Conservation (phyloP, 768 basidiomycete genomes). For the Pulveroboletus sp. region DNA sequence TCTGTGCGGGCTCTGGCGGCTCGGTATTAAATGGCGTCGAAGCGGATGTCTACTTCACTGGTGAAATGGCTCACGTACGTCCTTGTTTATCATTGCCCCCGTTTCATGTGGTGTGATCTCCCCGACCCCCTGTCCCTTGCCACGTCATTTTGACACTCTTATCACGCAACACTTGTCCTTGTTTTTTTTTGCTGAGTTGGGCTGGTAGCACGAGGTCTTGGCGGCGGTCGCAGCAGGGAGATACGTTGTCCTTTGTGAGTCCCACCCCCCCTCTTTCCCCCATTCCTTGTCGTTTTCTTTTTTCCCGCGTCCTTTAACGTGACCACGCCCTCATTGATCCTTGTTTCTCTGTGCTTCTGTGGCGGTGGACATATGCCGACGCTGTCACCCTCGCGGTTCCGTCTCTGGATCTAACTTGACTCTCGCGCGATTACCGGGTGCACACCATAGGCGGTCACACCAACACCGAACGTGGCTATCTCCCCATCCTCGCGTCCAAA, state of each 20-base stretch:
- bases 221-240: conserved; percentile 73
- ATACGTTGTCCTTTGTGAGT: conserved; percentile 82
- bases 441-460: conserved; percentile 73
- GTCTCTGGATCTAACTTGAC: conserved; percentile 8
- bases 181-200: conserved; percentile 3
- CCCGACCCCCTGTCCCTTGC: background rate
- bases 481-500: conserved; percentile 68
- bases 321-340: background rate
- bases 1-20: conserved; percentile 90
- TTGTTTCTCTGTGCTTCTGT: conserved; percentile 8
- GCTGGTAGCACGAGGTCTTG: conserved; percentile 76
- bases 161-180: background rate
- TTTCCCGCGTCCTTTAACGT: background rate
- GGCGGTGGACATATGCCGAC: conserved; percentile 11
- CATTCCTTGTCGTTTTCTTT: background rate
- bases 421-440: conserved; percentile 16
- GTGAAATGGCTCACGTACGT: conserved; percentile 87
- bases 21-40: conserved; percentile 66
- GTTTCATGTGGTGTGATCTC: background rate
- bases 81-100: conserved; percentile 18
- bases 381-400: conserved; percentile 11
- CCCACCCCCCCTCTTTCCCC: background rate
- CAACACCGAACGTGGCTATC: conserved; percentile 93
- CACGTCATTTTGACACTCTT: conserved; percentile 10
- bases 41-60: conserved; percentile 90